These are phyloP conservation scores for Drosera spatulata DNA, from an alignment of 179 eudicot species.

Conservation along the genomic window DNA sequence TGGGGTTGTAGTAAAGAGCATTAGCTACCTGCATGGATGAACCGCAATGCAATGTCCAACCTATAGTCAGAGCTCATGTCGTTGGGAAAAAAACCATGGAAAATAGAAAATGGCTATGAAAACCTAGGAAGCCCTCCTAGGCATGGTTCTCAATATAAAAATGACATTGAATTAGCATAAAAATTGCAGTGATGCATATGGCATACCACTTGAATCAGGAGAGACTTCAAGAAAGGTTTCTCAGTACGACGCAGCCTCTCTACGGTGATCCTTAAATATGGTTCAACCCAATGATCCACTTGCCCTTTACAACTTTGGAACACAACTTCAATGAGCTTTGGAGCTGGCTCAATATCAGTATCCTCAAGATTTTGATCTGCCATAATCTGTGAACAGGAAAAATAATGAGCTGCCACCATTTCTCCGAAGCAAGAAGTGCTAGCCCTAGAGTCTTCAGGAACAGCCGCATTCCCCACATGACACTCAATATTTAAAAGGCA, in stretches of 20 bases:
- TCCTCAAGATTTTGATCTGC: slow-evolving; percentile 85
- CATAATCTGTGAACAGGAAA: slow-evolving; percentile 49
- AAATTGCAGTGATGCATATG: background rate
- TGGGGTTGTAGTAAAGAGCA: slow-evolving; percentile 87
- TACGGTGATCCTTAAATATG: slow-evolving; percentile 62
- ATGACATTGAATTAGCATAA: background rate
- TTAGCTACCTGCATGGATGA: slow-evolving; percentile 56
- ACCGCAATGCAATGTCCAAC: background rate
- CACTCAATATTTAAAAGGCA: no score
- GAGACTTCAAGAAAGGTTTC: slow-evolving; percentile 68
- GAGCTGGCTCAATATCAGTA: slow-evolving; percentile 94
- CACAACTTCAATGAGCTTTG: slow-evolving; percentile 91
- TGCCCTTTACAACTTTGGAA: slow-evolving; percentile 92
- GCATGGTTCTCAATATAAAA: background rate
- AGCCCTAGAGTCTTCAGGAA: no score
- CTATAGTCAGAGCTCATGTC: background rate
- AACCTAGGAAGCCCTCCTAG: no score
- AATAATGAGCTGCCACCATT: background rate
- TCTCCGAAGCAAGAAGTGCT: background rate
- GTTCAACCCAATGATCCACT: slow-evolving; percentile 98
- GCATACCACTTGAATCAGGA: slow-evolving; percentile 86
- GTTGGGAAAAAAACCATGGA: background rate
- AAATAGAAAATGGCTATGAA: no score
- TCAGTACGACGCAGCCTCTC: slow-evolving; percentile 74
- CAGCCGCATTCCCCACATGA: no score